Base-by-base conservation (phyloP, 129 eudicot genomes). In the Saussurea involucrata region DNA sequence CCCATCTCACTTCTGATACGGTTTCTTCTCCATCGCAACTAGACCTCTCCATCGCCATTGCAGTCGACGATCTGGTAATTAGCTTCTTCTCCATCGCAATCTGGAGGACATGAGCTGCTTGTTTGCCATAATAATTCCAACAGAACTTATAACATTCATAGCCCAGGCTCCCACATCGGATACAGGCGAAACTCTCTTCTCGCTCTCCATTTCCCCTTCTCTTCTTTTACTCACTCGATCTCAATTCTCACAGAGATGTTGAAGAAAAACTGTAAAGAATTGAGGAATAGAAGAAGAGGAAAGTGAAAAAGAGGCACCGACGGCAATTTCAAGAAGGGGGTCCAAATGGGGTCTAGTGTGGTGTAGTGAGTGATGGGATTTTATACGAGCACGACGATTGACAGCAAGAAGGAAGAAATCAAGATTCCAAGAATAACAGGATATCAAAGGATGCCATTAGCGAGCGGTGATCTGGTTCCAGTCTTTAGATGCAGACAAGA, bases 111-210 rank as follows among this genome's bases (percentile, higher is more conserved):
- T 90, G 71, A 93, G 92, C 71, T 90, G 90, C 84, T 93, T 93
- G 60, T 93, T 93, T n/a, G 96, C 98, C 98, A 93, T 90, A 11
- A 93, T 93, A 20, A 93, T 84, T 42, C 98, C 98, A 21, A 93
- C 98, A 8, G 98, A 93, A 27, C 98, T 93, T 8, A 93, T 69
- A 0, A 93, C 90, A 57, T 93, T 93, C 96, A 93, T 88, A 9
- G 92, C 98, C 98, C 98, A 93, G 9, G 98, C 98, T 8, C 98
- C 96, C 33, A 88, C 85, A 78, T 93, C 94, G 1, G 98, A 93
- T 0, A 93, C 90, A 3, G 87, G 78, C 24, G 89, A 83, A 2
- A 85, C 1, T 83, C 83, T 88, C 92, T 88, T 93, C 75, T 88
- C 95, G 28, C 22, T 72, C 81, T 84, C 98, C 98, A 90, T 92